Percentiles rank a stretch among this genome's conserved stretches.
Conservation (phyloP, 257 asterid genomes). For the Solanum chiquidenum region DNA sequence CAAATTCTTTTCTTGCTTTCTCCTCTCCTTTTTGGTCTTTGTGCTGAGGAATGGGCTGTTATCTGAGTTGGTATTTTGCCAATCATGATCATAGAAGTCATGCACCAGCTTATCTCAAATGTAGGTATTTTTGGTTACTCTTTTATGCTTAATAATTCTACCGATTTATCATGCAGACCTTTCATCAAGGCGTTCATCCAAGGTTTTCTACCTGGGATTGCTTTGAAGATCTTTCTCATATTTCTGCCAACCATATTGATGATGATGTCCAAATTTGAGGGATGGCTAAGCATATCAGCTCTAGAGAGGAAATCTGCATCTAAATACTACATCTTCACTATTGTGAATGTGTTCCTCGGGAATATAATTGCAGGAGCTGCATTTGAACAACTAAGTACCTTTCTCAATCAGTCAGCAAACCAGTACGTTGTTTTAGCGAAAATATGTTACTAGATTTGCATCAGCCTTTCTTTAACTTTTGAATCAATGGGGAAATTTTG, state of each 20-base stretch:
- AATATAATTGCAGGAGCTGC: slow-evolving; percentile 88
- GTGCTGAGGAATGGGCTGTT: not conserved
- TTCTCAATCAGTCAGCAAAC: slow-evolving; percentile 57
- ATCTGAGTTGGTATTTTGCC: not conserved
- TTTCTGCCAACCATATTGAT: slow-evolving; percentile 75
- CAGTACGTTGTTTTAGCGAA: slow-evolving; percentile 37
- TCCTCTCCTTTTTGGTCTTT: not conserved
- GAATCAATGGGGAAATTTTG: not conserved
- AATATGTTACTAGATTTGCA: not conserved
- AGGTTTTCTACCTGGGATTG: slow-evolving; percentile 96
- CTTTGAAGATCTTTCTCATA: slow-evolving; percentile 85
- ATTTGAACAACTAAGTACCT: slow-evolving; percentile 62
- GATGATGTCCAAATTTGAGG: slow-evolving; percentile 92
- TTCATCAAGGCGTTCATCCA: slow-evolving; percentile 86
- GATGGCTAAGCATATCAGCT: slow-evolving; percentile 62
- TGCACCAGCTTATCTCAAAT: not conserved
- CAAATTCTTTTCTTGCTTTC: not conserved
- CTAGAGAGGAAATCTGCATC: slow-evolving; percentile 76
- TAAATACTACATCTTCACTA: slow-evolving; percentile 66
- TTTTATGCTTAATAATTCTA: not conserved
- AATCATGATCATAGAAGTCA: not conserved
- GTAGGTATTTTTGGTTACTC: not conserved
- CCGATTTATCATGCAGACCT: slow-evolving; percentile 32
- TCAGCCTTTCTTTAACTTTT: not conserved
- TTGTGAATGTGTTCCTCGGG: slow-evolving; percentile 77